These are phyloP conservation scores for Solanum pinnatisectum DNA, from an alignment of 257 asterid species.

Conservation along the genomic window DNA sequence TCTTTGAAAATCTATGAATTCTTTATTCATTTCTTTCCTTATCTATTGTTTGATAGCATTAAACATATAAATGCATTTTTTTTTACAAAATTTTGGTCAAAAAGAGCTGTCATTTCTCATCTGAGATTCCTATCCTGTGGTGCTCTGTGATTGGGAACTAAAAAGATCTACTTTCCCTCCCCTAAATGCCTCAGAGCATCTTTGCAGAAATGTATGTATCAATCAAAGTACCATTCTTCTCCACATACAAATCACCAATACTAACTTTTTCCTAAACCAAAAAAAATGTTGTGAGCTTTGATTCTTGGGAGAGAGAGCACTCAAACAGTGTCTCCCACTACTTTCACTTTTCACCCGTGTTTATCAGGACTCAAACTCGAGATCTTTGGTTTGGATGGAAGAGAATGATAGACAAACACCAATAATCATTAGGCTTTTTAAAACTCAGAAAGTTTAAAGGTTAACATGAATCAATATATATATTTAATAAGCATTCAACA, in stretches of 20 bases:
- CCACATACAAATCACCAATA: conserved; percentile 16
- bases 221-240: neutral
- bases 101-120: conserved; percentile 48
- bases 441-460: conserved; percentile 13
- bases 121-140: conserved; percentile 87
- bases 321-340: conserved; percentile 11
- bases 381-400: neutral
- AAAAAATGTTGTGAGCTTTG: neutral
- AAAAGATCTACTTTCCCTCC: conserved; percentile 46
- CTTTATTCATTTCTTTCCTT: conserved; percentile 13
- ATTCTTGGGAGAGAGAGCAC: neutral
- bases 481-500: too few species aligned
- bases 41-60: conserved; percentile 15
- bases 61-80: neutral
- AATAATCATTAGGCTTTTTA: conserved; percentile 25
- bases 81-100: conserved; percentile 19
- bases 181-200: conserved; percentile 53
- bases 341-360: neutral
- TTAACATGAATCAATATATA: neutral
- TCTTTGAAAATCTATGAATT: conserved; percentile 9
- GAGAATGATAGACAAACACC: conserved; percentile 10
- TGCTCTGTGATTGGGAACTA: conserved; percentile 57
- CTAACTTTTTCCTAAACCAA: neutral
- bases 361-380: neutral
- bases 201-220: conserved; percentile 24